Conservation (phyloP, 306 rosid species). For the Pueraria montana region DNA sequence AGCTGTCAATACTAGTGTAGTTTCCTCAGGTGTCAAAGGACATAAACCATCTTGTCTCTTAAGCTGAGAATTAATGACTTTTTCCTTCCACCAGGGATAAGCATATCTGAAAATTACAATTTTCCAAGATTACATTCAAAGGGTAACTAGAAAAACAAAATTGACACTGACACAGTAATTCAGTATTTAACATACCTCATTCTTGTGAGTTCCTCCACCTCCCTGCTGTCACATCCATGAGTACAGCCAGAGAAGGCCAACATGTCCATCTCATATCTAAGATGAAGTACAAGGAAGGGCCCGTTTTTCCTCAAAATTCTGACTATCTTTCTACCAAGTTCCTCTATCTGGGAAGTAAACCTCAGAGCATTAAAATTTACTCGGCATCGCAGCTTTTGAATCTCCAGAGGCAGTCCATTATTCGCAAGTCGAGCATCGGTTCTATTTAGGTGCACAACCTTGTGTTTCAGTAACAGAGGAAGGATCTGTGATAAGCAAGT, state of each 20-base stretch:
- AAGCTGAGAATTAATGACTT: constrained; percentile 77
- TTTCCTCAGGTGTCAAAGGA: constrained; percentile 96
- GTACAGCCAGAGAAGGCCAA: constrained; percentile 95
- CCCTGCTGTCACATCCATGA: constrained; percentile 73
- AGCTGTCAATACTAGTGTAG: constrained; percentile 70
- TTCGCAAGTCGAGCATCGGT: constrained; percentile 90
- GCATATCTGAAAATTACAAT: constrained; percentile 68
- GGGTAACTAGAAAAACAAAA: constrained; percentile 4
- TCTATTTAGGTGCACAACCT: constrained; percentile 85
- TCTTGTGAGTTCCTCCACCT: constrained; percentile 79
- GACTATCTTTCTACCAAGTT: constrained; percentile 79
- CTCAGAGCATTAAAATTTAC: constrained; percentile 81
- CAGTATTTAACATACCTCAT: constrained; percentile 68
- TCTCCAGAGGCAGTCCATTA: constrained; percentile 71
- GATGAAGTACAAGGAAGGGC: constrained; percentile 95
- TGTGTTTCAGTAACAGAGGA: constrained; percentile 73
- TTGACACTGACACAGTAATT: background rate
- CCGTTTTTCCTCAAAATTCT: constrained; percentile 81
- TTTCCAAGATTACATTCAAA: constrained; percentile 28
- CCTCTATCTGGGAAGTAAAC: constrained; percentile 82
- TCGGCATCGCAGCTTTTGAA: constrained; percentile 86
- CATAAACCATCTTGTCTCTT: constrained; percentile 89
- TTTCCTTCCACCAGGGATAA: constrained; percentile 92
- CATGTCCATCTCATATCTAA: constrained; percentile 99
- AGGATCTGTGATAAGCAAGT: constrained; percentile 65